Conservation (phyloP, 805 yeast genomes). For the Candida odintsovae region DNA sequence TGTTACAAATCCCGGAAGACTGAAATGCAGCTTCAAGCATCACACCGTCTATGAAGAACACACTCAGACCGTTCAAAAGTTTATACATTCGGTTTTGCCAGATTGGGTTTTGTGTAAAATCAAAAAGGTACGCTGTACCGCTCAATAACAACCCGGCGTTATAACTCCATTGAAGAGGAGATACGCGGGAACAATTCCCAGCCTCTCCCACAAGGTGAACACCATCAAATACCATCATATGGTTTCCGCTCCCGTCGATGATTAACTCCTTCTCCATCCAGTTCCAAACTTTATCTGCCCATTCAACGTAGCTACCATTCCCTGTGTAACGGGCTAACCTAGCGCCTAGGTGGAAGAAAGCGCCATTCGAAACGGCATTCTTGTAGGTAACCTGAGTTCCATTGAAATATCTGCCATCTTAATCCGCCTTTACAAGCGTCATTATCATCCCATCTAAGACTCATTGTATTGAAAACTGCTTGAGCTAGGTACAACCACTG, state of each 20-base stretch:
- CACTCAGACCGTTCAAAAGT: conserved; percentile 48
- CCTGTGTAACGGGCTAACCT: conserved; percentile 79
- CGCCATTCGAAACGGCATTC: conserved; percentile 87
- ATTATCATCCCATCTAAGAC: conserved; percentile 82
- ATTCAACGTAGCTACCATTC: conserved; percentile 65
- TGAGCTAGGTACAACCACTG: conserved; percentile 83
- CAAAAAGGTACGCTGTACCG: conserved; percentile 79
- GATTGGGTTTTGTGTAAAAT: conserved; percentile 54
- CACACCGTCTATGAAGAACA: conserved; percentile 49
- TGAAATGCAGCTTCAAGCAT: conserved; percentile 88
- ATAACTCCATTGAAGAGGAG: conserved; percentile 74
- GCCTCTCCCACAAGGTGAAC: conserved; percentile 35
- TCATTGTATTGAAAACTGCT: conserved; percentile 89
- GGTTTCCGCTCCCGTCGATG: conserved; percentile 24
- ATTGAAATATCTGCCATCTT: conserved; percentile 92
- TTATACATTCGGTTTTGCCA: conserved; percentile 63
- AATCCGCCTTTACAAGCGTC: conserved; percentile 78
- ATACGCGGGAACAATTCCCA: conserved; percentile 55
- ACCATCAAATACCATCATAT: conserved; percentile 56
- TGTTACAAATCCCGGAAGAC: conserved; percentile 53
- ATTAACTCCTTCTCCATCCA: conserved; percentile 61
- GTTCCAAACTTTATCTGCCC: conserved; percentile 71
- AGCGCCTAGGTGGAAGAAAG: conserved; percentile 81
- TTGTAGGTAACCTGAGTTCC: conserved; percentile 94
- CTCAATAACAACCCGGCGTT: conserved; percentile 75